Conservation (phyloP, 1,284 basidiomycete species). For the Ustilago shanxiensis region DNA sequence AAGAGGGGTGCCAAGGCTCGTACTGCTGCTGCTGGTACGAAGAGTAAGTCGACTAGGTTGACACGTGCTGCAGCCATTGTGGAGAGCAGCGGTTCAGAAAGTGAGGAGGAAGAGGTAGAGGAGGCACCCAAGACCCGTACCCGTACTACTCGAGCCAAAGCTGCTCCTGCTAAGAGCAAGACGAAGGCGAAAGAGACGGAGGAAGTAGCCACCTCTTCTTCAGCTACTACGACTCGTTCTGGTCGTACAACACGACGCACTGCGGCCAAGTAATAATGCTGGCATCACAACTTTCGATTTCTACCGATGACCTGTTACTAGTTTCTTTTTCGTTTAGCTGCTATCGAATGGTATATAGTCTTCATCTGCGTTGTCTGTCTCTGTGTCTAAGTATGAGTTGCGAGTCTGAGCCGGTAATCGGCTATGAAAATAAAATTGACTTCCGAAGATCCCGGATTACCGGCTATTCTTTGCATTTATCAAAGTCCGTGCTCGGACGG, state of each 20-base stretch:
- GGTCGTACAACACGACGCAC: slow-evolving; percentile 24
- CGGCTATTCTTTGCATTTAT: slow-evolving; percentile 2
- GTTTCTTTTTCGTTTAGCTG: not conserved
- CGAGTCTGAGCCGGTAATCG: not conserved
- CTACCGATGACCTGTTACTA: not conserved
- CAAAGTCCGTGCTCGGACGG: not conserved
- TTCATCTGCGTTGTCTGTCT: not conserved
- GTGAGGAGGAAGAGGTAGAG: not conserved
- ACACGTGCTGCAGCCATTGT: not conserved
- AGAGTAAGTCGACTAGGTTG: slow-evolving; percentile 3
- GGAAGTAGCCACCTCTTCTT: slow-evolving; percentile 11
- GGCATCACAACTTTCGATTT: not conserved
- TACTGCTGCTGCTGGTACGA: slow-evolving; percentile 4
- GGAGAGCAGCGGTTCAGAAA: slow-evolving; percentile 7
- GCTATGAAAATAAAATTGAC: not conserved
- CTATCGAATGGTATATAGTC: not conserved
- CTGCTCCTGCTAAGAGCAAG: slow-evolving; percentile 14
- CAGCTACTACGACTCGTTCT: slow-evolving; percentile 24
- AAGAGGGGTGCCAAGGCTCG: slow-evolving; percentile 9
- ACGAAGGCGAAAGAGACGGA: slow-evolving; percentile 9
- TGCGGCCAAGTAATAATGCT: slow-evolving; percentile 20
- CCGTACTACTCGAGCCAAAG: slow-evolving; percentile 9
- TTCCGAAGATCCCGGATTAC: not conserved
- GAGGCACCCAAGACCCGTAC: slow-evolving; percentile 11
- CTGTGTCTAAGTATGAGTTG: not conserved